These are phyloP conservation scores for Fusarium aywerte DNA, from an alignment of 2,329 filamentous ascomycete genomes.

Conservation along the genomic window DNA sequence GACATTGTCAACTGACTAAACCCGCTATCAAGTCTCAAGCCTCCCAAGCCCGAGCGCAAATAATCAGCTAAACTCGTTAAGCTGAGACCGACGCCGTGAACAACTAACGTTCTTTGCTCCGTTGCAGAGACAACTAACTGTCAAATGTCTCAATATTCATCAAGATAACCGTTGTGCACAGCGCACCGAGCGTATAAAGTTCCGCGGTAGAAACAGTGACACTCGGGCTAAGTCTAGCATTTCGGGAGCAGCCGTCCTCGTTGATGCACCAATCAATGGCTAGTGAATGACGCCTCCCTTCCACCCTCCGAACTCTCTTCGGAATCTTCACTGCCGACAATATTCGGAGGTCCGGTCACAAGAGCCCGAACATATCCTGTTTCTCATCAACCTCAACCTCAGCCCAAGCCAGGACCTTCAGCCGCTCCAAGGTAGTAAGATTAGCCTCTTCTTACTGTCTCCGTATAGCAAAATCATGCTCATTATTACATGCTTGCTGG, in stretches of 20 bases:
- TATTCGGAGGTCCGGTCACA: slow-evolving; percentile 10
- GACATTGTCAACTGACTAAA: slow-evolving; percentile 12
- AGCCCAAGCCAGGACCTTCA: slow-evolving; percentile 20
- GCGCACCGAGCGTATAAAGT: slow-evolving; percentile 13
- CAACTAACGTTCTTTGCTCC: slow-evolving; percentile 29
- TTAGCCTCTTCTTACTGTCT: not conserved
- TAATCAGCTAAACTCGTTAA: slow-evolving; percentile 10
- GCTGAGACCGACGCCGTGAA: slow-evolving; percentile 24
- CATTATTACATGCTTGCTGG: slow-evolving; percentile 4
- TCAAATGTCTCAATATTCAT: not conserved
- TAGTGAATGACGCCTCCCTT: not conserved
- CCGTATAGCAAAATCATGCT: slow-evolving; percentile 1
- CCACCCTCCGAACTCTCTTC: slow-evolving; percentile 10
- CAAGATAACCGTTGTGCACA: slow-evolving; percentile 7
- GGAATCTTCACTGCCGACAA: slow-evolving; percentile 10
- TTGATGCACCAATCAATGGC: slow-evolving; percentile 11
- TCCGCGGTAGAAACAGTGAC: not conserved
- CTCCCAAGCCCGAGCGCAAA: slow-evolving; percentile 3
- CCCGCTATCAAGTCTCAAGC: slow-evolving; percentile 31
- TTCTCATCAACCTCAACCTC: not conserved
- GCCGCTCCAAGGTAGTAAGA: slow-evolving; percentile 12
- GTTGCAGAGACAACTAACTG: not conserved
- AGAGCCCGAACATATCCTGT: slow-evolving; percentile 6
- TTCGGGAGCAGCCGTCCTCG: slow-evolving; percentile 8
- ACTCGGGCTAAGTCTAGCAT: not conserved